These are phyloP conservation scores for Bruguiera hainesii DNA, from an alignment of 441 rosid genomes.

Conservation along the genomic window DNA sequence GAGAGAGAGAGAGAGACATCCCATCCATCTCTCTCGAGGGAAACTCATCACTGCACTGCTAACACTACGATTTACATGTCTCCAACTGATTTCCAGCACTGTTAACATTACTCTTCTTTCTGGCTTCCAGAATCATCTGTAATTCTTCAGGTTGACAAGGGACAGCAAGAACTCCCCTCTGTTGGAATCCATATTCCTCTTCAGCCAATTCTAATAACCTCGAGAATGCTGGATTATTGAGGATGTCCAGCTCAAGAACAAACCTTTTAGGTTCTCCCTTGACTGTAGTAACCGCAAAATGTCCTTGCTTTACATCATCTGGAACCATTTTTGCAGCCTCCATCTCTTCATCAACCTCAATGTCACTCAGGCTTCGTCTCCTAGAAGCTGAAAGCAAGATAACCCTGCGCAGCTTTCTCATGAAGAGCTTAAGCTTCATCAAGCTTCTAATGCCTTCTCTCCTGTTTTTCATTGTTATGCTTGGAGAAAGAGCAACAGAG, in stretches of 20 bases:
- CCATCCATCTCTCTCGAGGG: neutral
- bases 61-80: neutral
- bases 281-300: constrained; percentile 41
- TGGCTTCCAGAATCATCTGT: constrained; percentile 36
- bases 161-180: constrained; percentile 50
- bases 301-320: constrained; percentile 43
- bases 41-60: neutral
- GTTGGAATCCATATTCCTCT: constrained; percentile 64
- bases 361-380: neutral
- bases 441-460: constrained; percentile 25
- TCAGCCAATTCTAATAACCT: constrained; percentile 46
- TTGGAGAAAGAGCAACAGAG: neutral
- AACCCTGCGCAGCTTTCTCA: constrained; percentile 24
- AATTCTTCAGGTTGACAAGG: constrained; percentile 73
- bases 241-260: constrained; percentile 42
- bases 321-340: constrained; percentile 27
- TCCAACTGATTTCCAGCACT: constrained; percentile 8
- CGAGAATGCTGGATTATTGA: constrained; percentile 50
- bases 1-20: no score
- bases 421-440: constrained; percentile 28
- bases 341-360: constrained; percentile 13
- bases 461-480: constrained; percentile 11
- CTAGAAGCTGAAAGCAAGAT: constrained; percentile 17
- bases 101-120: constrained; percentile 10
- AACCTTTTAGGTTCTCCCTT: constrained; percentile 46